These are phyloP conservation scores for Pisolithus orientalis DNA, from an alignment of 768 basidiomycete species.

Conservation along the genomic window DNA sequence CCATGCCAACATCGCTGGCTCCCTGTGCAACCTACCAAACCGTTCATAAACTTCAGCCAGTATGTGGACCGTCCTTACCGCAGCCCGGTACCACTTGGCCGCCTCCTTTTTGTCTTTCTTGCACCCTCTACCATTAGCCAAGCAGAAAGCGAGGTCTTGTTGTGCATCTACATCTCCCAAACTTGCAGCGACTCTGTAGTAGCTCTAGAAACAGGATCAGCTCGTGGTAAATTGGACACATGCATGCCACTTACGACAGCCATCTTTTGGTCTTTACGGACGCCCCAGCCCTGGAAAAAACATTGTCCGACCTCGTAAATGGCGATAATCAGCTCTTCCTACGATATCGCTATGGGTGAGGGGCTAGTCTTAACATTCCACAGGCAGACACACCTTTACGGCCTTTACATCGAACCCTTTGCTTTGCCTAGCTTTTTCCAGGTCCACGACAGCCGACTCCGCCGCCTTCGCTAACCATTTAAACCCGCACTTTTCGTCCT, in stretches of 20 bases:
- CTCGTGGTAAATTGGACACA: not conserved
- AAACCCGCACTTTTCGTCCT: slow-evolving; percentile 76
- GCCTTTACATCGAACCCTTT: slow-evolving; percentile 47
- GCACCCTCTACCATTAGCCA: slow-evolving; percentile 81
- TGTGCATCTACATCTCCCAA: slow-evolving; percentile 87
- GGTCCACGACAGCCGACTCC: slow-evolving; percentile 69
- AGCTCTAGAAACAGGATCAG: slow-evolving; percentile 44
- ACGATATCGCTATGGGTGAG: not conserved
- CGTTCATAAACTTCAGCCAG: slow-evolving; percentile 1
- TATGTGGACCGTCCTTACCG: slow-evolving; percentile 39
- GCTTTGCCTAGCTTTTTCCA: slow-evolving; percentile 51
- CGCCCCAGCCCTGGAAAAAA: slow-evolving; percentile 91
- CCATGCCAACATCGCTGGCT: slow-evolving; percentile 74
- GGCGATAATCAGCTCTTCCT: slow-evolving; percentile 81
- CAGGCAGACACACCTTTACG: slow-evolving; percentile 39
- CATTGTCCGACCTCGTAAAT: slow-evolving; percentile 92
- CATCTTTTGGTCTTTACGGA: slow-evolving; percentile 84
- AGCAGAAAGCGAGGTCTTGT: slow-evolving; percentile 77
- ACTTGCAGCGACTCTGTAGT: slow-evolving; percentile 77
- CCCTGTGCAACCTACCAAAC: slow-evolving; percentile 54
- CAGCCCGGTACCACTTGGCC: slow-evolving; percentile 87
- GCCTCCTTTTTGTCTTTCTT: slow-evolving; percentile 85
- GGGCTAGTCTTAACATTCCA: too few species aligned
- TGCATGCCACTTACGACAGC: slow-evolving; percentile 52
- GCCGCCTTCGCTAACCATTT: slow-evolving; percentile 80